Evolutionary conservation across 352 stramenopile genomes (phyloP), one percentile per base, ranked within the genome.

Genomic region (Stramenopiles sp.): DNA sequence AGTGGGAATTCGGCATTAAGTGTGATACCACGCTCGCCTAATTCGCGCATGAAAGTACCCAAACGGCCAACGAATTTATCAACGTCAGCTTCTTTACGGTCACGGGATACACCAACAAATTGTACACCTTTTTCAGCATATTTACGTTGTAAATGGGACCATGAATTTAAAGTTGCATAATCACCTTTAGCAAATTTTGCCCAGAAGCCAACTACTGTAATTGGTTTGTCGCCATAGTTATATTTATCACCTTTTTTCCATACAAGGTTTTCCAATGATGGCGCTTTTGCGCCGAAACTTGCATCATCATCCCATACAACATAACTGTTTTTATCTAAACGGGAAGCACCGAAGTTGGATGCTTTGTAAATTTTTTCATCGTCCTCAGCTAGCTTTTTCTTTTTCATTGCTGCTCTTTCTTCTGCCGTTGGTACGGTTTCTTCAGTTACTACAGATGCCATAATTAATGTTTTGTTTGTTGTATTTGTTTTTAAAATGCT

Each of bases 171-270:
- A 7, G 65, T 76, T 4, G 65, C 31, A 33, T 76, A 76, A 20
- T 76, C 65, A 31, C 65, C 65, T 20, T 76, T 76, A 13, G 65
- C 65, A 33, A 76, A 76, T 20, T 76, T 76, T 76, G 30, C 65
- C 65, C 65, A 76, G 65, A 76, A 76, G 4, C 65, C 65, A 33
- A 76, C 30, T 13, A 76, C 65, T 13, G 65, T 76, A 20, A 76
- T 33, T 33, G 30, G 30, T 33, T 31, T 33, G 31, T 76, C 65
- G 7, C 30, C 30, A 33, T 76, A 76, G 30, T 76, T 76, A 33
- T 76, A 33, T 33, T 31, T 31, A 7, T 33, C 65, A 20, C 31
- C 65, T 33, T 76, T 4, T 20, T 76, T 76, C 30, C 31, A 76
- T 33, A 76, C 65, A 33, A 76, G 65, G 30, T 33, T 33, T 31